These are phyloP conservation scores for Kodamaea hsintzibuensis DNA, from an alignment of 805 yeast genomes.

Conservation along the genomic window DNA sequence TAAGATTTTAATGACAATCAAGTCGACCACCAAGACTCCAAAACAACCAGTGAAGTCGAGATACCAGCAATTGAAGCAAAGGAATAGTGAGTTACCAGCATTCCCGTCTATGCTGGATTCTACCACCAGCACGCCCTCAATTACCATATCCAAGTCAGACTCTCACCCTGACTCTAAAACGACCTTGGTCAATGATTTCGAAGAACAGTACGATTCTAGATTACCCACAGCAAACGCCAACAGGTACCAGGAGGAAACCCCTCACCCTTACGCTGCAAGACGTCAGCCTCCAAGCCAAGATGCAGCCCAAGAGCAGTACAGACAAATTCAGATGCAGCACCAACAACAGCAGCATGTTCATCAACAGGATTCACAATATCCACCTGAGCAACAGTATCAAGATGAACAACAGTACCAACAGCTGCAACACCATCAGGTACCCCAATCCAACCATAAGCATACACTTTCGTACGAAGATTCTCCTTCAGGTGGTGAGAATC, in stretches of 20 bases:
- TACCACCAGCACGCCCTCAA: slow-evolving; percentile 6
- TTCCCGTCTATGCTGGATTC: slow-evolving; percentile 1
- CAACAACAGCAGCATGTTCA: slow-evolving; percentile 17
- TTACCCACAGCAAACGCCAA: slow-evolving; percentile 31
- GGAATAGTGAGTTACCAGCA: slow-evolving; percentile 3
- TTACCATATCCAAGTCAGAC: slow-evolving; percentile 12
- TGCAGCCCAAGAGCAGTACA: slow-evolving; percentile 14
- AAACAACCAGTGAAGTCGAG: slow-evolving; percentile 11
- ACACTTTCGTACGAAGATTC: slow-evolving; percentile 11
- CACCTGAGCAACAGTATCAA: slow-evolving; percentile 14
- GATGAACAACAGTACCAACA: slow-evolving; percentile 14
- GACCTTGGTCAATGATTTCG: slow-evolving; percentile 6
- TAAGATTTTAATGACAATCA: slow-evolving; percentile 80
- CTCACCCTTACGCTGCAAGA: slow-evolving; percentile 17
- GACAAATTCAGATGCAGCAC: slow-evolving; percentile 13
- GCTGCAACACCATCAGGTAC: background rate
- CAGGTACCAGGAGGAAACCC: slow-evolving; percentile 26
- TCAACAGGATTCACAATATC: slow-evolving; percentile 15
- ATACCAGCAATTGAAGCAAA: slow-evolving; percentile 1
- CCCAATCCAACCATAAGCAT: slow-evolving; percentile 6
- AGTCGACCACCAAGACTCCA: slow-evolving; percentile 60
- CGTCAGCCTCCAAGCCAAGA: slow-evolving; percentile 21
- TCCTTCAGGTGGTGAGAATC: slow-evolving; percentile 8
- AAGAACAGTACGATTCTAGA: slow-evolving; percentile 16
- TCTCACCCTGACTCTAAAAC: slow-evolving; percentile 1